phyloP scores from a whole-genome alignment of 306 rosid species.

The Inga oerstediana region DNA sequence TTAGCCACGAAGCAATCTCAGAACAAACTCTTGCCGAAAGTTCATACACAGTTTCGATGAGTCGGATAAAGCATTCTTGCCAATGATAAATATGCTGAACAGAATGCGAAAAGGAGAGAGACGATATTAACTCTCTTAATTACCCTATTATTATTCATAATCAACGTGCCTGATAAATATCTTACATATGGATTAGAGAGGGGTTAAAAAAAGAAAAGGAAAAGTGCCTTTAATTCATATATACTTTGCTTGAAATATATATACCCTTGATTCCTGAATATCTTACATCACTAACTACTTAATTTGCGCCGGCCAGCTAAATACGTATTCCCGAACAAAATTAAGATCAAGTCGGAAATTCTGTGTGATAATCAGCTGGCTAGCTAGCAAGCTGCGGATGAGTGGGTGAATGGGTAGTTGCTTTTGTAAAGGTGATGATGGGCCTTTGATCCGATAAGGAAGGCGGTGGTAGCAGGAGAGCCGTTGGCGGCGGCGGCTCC shows the following conservation, averaged over 20 bases:
- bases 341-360: conserved; percentile 13
- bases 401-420: conserved; percentile 45
- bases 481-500: conserved; percentile 21
- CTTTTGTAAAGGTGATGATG: conserved; percentile 44
- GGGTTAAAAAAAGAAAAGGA: background rate
- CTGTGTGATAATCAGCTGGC: background rate
- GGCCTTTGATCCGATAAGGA: conserved; percentile 39
- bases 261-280: conserved; percentile 9
- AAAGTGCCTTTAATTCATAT: conserved; percentile 5
- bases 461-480: conserved; percentile 35
- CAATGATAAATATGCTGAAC: background rate
- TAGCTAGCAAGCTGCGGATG: conserved; percentile 64
- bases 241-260: conserved; percentile 1
- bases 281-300: background rate
- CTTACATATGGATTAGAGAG: conserved; percentile 7
- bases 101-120: conserved; percentile 6
- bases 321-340: conserved; percentile 9
- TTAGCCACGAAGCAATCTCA: background rate
- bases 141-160: conserved; percentile 6
- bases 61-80: background rate
- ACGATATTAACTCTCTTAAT: background rate
- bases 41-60: conserved; percentile 7
- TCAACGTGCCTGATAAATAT: background rate
- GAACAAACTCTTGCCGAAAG: conserved; percentile 20
- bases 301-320: background rate